Conservation (phyloP, 257 asterid genomes). For the Gynochthodes officinalis region DNA sequence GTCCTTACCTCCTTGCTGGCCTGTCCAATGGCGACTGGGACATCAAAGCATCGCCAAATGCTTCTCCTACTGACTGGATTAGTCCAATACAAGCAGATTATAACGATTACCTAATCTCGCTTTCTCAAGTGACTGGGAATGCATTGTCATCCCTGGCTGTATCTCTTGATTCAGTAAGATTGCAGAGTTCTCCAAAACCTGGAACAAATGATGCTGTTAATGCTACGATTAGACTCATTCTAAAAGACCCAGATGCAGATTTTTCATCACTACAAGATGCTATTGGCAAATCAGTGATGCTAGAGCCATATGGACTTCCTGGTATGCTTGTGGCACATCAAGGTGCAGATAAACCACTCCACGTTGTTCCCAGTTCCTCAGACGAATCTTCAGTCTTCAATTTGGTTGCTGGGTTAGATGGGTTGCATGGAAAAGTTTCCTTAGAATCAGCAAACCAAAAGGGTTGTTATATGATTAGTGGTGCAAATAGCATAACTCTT, state of each 20-base stretch:
- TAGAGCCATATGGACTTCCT: conserved; percentile 64
- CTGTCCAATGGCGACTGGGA: conserved; percentile 62
- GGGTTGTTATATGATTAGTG: conserved; percentile 45
- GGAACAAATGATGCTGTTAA: conserved; percentile 54
- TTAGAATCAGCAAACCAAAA: conserved; percentile 43
- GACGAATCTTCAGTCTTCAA: conserved; percentile 34
- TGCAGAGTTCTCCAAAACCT: conserved; percentile 40
- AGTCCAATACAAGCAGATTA: conserved; percentile 44
- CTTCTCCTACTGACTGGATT: conserved; percentile 47
- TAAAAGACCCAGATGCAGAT: conserved; percentile 8
- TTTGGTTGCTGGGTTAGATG: conserved; percentile 50
- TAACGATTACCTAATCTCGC: conserved; percentile 52
- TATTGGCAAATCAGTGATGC: conserved; percentile 41
- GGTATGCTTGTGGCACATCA: conserved; percentile 52
- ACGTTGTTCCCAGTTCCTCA: conserved; percentile 27
- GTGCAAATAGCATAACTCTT: conserved; percentile 31
- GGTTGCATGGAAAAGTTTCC: conserved; percentile 40
- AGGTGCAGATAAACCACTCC: too few species aligned
- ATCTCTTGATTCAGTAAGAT: conserved; percentile 37
- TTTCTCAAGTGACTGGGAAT: conserved; percentile 48
- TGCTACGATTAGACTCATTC: conserved; percentile 55
- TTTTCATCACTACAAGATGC: too few species aligned
- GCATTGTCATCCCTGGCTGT: conserved; percentile 32
- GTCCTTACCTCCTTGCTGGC: conserved; percentile 88
- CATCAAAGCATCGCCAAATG: conserved; percentile 36